Percentiles rank a stretch among this genome's conserved stretches.
phyloP scores from a whole-genome alignment of 2,329 filamentous ascomycete genomes.

The Fusarium pseudocircinatum region DNA sequence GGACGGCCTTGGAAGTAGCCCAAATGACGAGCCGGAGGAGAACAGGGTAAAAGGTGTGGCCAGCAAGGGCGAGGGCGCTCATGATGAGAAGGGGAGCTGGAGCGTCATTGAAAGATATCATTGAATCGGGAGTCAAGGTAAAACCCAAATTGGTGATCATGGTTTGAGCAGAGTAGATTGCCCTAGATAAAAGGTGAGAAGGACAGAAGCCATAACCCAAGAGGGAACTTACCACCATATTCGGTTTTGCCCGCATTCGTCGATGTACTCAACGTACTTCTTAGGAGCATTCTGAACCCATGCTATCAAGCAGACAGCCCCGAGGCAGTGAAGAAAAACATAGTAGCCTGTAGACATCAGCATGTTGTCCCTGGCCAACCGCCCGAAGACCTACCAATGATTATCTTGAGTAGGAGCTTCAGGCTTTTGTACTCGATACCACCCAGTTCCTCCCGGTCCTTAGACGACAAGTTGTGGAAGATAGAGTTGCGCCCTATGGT shows the following conservation, averaged over 20 bases:
- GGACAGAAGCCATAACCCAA: too few species aligned
- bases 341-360: slow-evolving; percentile 52
- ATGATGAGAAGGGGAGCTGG: slow-evolving; percentile 57
- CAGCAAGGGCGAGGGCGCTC: slow-evolving; percentile 59
- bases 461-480: slow-evolving; percentile 54
- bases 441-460: slow-evolving; percentile 57
- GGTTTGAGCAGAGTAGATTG: slow-evolving; percentile 60
- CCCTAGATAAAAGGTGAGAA: slow-evolving; percentile 47
- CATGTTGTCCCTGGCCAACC: rapidly evolving
- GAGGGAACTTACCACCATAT: slow-evolving; percentile 58
- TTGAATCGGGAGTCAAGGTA: slow-evolving; percentile 64
- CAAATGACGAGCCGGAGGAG: slow-evolving; percentile 68
- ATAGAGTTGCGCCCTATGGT: slow-evolving; percentile 58
- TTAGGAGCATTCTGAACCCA: slow-evolving; percentile 56
- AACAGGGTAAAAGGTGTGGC: slow-evolving; percentile 66
- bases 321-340: slow-evolving; percentile 57
- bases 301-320: slow-evolving; percentile 57
- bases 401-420: slow-evolving; percentile 59
- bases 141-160: slow-evolving; percentile 64
- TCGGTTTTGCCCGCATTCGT: slow-evolving; percentile 50
- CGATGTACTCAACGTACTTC: slow-evolving; percentile 54
- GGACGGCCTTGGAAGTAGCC: slow-evolving; percentile 59
- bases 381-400: slow-evolving; percentile 45
- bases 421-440: slow-evolving; percentile 63
- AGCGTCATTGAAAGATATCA: slow-evolving; percentile 59